These are phyloP conservation scores for Colletotrichum theobromicola DNA, from an alignment of 2,329 filamentous ascomycete genomes.

Conservation along the genomic window DNA sequence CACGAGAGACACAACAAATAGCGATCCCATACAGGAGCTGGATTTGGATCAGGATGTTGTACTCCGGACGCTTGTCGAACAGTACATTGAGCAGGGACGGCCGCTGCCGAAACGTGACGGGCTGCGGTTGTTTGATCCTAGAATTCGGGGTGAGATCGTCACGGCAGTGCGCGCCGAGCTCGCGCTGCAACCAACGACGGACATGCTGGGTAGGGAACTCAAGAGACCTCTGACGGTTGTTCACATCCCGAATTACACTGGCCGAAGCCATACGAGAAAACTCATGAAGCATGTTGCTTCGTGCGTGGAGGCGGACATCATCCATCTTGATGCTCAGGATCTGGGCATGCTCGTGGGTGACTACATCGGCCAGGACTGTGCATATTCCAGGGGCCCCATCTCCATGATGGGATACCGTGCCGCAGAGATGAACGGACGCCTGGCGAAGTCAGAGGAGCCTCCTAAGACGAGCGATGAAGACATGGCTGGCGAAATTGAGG, in stretches of 20 bases:
- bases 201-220: conserved; percentile 24
- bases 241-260: conserved; percentile 38
- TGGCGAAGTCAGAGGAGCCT: conserved; percentile 54
- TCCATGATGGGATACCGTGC: conserved; percentile 63
- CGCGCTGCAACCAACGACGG: conserved; percentile 24
- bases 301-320: conserved; percentile 67
- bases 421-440: conserved; percentile 58
- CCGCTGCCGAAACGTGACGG: conserved; percentile 4
- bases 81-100: conserved; percentile 17
- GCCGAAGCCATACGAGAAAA: conserved; percentile 22
- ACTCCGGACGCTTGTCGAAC: conserved; percentile 7
- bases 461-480: conserved; percentile 36
- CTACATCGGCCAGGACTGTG: conserved; percentile 69
- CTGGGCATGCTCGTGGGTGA: conserved; percentile 72
- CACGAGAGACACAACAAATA: not conserved
- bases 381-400: conserved; percentile 50
- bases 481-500: conserved; percentile 25
- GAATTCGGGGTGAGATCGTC: conserved; percentile 30
- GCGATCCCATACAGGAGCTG: not conserved
- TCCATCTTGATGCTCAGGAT: conserved; percentile 72
- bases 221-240: conserved; percentile 39
- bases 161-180: conserved; percentile 37
- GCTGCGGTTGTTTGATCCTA: conserved; percentile 10
- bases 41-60: not conserved
- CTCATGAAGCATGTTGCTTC: conserved; percentile 68